These are phyloP conservation scores for Corynascus novoguineensis DNA, from an alignment of 495 filamentous ascomycete species.

Conservation along the genomic window DNA sequence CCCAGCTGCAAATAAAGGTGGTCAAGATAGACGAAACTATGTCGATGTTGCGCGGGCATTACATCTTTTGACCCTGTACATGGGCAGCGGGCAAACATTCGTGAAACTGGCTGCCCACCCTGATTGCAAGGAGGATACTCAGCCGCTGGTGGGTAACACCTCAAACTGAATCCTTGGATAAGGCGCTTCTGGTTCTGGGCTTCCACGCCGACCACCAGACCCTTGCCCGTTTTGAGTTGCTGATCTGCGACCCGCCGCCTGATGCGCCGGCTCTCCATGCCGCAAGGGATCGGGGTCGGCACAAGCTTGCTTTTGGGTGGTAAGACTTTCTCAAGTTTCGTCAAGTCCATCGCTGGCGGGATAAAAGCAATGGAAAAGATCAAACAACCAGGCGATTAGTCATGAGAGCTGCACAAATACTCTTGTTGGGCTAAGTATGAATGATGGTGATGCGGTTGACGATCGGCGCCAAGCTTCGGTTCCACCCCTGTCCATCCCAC, in stretches of 20 bases:
- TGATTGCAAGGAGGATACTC: conserved; percentile 6
- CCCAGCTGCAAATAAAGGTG: not conserved
- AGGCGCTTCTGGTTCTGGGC: not conserved
- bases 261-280: conserved; percentile 10
- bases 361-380: not conserved
- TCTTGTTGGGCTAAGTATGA: not conserved
- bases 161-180: not conserved
- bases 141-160: not conserved
- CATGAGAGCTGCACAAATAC: not conserved
- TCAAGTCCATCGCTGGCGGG: not conserved
- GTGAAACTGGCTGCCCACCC: conserved; percentile 8
- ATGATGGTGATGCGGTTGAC: not conserved
- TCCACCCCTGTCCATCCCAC: not conserved
- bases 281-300: conserved; percentile 1
- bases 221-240: conserved; percentile 26
- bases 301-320: not conserved
- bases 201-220: not conserved
- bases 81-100: not conserved
- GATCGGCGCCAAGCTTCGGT: not conserved
- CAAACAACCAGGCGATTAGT: too few species aligned
- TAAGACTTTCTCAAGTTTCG: not conserved
- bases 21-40: too few species aligned
- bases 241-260: conserved; percentile 25
- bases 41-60: not conserved
- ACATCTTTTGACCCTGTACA: not conserved